These are phyloP conservation scores for Zychaea mexicana DNA, from an alignment of 371 early-diverging fungal species.

Conservation along the genomic window DNA sequence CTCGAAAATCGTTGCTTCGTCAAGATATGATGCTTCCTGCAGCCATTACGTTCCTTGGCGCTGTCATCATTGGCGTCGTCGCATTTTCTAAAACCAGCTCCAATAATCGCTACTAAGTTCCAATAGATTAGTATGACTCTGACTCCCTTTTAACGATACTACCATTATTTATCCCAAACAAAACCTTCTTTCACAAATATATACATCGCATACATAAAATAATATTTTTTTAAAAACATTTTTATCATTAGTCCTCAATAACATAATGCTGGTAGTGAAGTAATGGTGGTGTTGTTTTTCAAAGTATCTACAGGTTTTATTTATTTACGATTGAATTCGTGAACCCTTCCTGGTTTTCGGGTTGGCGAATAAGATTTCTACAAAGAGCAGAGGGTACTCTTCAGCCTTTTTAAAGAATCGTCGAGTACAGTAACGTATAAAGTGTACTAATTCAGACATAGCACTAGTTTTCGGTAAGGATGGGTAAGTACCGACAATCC, in stretches of 20 bases:
- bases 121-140: slow-evolving; percentile 2
- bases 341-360: background rate
- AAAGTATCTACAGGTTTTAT: background rate
- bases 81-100: slow-evolving; percentile 24
- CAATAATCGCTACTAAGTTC: slow-evolving; percentile 11
- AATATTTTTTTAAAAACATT: too few relatives aligned
- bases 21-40: slow-evolving; percentile 64
- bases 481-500: slow-evolving; percentile 40
- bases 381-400: slow-evolving; percentile 58
- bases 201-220: too few relatives aligned
- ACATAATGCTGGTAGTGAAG: too few relatives aligned
- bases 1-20: slow-evolving; percentile 25
- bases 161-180: too few relatives aligned
- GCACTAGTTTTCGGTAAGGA: slow-evolving; percentile 31
- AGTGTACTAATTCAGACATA: slow-evolving; percentile 48
- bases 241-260: too few relatives aligned
- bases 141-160: too few relatives aligned
- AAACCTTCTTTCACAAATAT: too few relatives aligned
- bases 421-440: slow-evolving; percentile 53
- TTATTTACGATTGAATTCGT: background rate
- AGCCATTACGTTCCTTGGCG: slow-evolving; percentile 59
- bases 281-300: background rate
- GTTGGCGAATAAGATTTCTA: slow-evolving; percentile 49
- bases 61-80: slow-evolving; percentile 63
- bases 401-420: slow-evolving; percentile 58